Evolutionary conservation across 2,329 filamentous ascomycete genomes (phyloP).

Genomic region (Diaporthe vaccinii): DNA sequence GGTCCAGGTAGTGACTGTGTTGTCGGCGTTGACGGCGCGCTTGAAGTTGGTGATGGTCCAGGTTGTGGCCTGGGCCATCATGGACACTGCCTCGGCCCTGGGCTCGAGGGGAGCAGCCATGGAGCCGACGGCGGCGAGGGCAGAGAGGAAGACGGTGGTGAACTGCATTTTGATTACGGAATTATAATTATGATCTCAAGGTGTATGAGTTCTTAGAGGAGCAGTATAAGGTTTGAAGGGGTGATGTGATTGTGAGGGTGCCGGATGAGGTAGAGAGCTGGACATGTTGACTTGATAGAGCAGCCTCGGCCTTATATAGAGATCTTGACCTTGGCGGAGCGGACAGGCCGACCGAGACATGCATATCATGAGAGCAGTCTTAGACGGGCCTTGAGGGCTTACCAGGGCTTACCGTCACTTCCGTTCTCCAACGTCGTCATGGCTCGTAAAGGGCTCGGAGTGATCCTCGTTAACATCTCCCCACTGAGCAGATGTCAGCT

Average conservation of each 20-base stretch:
- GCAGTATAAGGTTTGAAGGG: not conserved
- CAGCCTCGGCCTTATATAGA: slow-evolving; percentile 32
- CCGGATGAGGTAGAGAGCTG: slow-evolving; percentile 8
- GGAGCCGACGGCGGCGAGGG: slow-evolving; percentile 46
- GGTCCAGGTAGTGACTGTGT: slow-evolving; percentile 57
- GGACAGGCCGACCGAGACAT: slow-evolving; percentile 12
- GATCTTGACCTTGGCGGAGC: not conserved
- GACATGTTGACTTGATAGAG: not conserved
- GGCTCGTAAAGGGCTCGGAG: slow-evolving; percentile 25
- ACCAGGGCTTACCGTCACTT: slow-evolving; percentile 24
- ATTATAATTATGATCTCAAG: slow-evolving; percentile 15
- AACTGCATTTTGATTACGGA: slow-evolving; percentile 52
- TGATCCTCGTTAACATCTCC: slow-evolving; percentile 20
- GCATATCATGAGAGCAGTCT: slow-evolving; percentile 12
- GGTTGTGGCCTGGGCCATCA: slow-evolving; percentile 48
- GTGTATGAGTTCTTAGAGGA: not conserved
- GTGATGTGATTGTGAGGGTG: not conserved
- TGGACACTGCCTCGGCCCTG: slow-evolving; percentile 45
- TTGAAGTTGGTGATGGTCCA: slow-evolving; percentile 57
- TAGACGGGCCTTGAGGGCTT: not conserved
- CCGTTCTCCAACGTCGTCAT: slow-evolving; percentile 29
- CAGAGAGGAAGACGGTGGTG: slow-evolving; percentile 46
- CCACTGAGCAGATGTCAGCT: slow-evolving; percentile 27
- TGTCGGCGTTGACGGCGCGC: slow-evolving; percentile 54
- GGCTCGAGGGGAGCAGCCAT: slow-evolving; percentile 46